Evolutionary conservation across 106 monocot species (phyloP), one percentile per base, ranked within the genome.

Genomic region (Platanthera zijinensis): DNA sequence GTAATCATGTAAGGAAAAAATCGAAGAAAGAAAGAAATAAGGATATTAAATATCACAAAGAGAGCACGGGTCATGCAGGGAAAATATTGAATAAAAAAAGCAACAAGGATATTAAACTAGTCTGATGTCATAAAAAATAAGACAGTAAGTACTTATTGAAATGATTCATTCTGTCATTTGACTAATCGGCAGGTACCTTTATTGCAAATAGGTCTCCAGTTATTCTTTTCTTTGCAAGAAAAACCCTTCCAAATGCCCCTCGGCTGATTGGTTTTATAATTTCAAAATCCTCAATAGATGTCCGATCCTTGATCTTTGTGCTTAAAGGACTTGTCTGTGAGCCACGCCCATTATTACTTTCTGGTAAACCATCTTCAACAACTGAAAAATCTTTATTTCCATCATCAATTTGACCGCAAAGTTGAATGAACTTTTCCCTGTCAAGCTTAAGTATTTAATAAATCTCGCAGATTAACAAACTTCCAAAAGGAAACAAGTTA

Each of bases 191-290:
- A 71, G 71, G 22, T 51, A 72, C 97, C 99, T 99, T 99, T 81
- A 99, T 99, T 52, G 99, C 99, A 87, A 99, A 99, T 54, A 90
- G 79, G 77, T 99, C 99, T 4, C 94, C 99, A 32, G 99, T 99
- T 48, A 94, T 78, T 85, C 92, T 89, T 86, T 99, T 99, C 81
- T 88, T 99, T 74, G 99, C 94, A 64, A 99, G 99, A 75, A 99
- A 99, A 82, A 99, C 99, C 47, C 99, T 88, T 76, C 99, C 99
- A 85, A 99, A 99, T 84, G 99, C 94, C 14, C 99, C 99, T 79
- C 99, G 75, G 80, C 99, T 99, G 56, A 99, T 90, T 67, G 99
- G 99, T 77, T 99, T 99, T 83, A 99, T 92, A 49, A 99, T 99
- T 85, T 94, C 99, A 90, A 99, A 99, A 86, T 99, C 99, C 70